Evolutionary conservation across 345 rosid species (phyloP).

Genomic region (Durio zibethinus): DNA sequence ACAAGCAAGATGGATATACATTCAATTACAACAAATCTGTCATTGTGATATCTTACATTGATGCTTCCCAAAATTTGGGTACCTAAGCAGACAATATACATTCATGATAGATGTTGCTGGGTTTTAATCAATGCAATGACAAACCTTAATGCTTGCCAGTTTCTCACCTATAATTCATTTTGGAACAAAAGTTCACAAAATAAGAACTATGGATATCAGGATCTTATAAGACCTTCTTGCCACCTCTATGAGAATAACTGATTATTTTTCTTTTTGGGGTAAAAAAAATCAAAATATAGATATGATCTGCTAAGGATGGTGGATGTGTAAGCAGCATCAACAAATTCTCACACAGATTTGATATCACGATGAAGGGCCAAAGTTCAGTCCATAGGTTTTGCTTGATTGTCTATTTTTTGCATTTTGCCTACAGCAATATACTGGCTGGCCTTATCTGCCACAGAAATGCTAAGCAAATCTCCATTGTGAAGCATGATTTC

Average conservation of each 20-base stretch:
- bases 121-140: background rate
- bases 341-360: background rate
- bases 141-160: background rate
- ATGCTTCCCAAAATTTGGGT: background rate
- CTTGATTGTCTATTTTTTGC: background rate
- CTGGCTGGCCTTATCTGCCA: background rate
- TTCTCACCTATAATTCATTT: background rate
- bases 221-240: background rate
- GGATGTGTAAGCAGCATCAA: background rate
- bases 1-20: conserved; percentile 1
- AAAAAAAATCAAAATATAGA: background rate
- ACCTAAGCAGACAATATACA: background rate
- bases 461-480: background rate
- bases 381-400: background rate
- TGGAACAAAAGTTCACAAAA: background rate
- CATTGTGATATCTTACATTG: background rate
- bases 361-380: background rate
- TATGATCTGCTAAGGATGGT: background rate
- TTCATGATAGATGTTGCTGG: background rate
- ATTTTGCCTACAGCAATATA: background rate
- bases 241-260: background rate
- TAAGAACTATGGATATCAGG: background rate
- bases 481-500: background rate
- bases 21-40: background rate
- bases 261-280: background rate